Percentiles rank a stretch among this genome's conserved stretches.
These are phyloP conservation scores for Phytophthora melonis DNA, from an alignment of 352 stramenopile genomes.

Conservation along the genomic window DNA sequence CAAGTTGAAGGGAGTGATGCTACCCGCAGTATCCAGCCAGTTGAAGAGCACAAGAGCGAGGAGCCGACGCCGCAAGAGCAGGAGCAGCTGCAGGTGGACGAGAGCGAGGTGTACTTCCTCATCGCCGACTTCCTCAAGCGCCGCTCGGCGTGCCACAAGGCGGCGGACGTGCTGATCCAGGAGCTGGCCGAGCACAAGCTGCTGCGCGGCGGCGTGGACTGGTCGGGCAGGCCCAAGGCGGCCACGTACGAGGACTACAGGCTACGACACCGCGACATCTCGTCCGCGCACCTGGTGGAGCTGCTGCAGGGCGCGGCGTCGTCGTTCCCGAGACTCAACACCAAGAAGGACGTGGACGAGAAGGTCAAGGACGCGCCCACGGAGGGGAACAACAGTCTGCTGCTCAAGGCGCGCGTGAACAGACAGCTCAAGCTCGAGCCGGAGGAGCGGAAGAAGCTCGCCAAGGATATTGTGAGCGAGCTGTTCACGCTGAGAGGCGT, in stretches of 20 bases:
- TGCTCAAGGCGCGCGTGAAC: constrained; percentile 62
- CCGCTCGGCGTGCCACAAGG: constrained; percentile 63
- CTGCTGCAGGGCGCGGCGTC: constrained; percentile 47
- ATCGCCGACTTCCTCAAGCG: constrained; percentile 89
- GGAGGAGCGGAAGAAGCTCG: constrained; percentile 55
- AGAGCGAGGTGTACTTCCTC: constrained; percentile 85
- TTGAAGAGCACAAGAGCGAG: constrained; percentile 28
- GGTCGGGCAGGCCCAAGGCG: constrained; percentile 55
- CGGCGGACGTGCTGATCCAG: constrained; percentile 70
- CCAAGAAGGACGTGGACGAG: constrained; percentile 18
- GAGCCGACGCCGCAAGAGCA: neutral
- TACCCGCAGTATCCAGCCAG: neutral
- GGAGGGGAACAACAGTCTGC: constrained; percentile 50
- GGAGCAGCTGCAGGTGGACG: constrained; percentile 25
- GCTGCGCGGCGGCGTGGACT: constrained; percentile 68
- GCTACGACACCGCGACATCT: constrained; percentile 77
- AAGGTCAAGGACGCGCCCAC: constrained; percentile 17
- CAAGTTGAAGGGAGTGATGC: neutral
- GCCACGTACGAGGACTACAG: constrained; percentile 83
- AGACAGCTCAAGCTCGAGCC: constrained; percentile 41
- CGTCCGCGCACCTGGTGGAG: constrained; percentile 69
- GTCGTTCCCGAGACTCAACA: constrained; percentile 32
- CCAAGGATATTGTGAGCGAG: constrained; percentile 63
- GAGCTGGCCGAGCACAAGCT: constrained; percentile 72
- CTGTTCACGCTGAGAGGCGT: constrained; percentile 53